These are phyloP conservation scores for Yamadazyma kitorensis DNA, from an alignment of 805 yeast genomes.

Conservation along the genomic window DNA sequence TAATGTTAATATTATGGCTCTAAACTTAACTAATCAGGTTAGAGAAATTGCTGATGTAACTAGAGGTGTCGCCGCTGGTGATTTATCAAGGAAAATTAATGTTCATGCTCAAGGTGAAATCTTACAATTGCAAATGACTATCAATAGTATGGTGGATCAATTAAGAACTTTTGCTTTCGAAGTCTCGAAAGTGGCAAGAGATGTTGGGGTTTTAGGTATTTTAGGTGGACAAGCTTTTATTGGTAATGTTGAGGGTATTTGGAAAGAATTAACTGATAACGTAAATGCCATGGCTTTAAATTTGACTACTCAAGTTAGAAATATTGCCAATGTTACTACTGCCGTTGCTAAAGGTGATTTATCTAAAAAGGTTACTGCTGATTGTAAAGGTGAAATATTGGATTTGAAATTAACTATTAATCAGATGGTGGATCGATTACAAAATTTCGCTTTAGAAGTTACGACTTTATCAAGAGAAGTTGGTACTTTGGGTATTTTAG, in stretches of 20 bases:
- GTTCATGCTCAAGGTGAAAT: constrained; percentile 93
- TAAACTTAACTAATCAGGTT: constrained; percentile 65
- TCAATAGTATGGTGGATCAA: constrained; percentile 87
- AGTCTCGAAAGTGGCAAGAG: constrained; percentile 83
- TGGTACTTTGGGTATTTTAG: constrained; percentile 46
- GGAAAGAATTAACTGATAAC: constrained; percentile 85
- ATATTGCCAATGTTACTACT: constrained; percentile 83
- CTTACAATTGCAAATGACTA: constrained; percentile 78
- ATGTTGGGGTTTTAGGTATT: constrained; percentile 86
- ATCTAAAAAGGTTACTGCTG: constrained; percentile 80
- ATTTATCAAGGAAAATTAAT: constrained; percentile 74
- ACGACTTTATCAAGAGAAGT: constrained; percentile 47
- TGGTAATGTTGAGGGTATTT: constrained; percentile 77
- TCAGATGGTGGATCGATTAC: constrained; percentile 52
- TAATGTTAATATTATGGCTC: constrained; percentile 85
- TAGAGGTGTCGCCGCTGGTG: constrained; percentile 85
- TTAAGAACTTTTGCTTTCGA: constrained; percentile 80
- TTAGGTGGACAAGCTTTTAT: constrained; percentile 86
- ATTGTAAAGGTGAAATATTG: constrained; percentile 64
- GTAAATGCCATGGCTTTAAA: constrained; percentile 89
- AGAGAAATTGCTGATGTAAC: constrained; percentile 89
- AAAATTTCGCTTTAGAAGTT: constrained; percentile 45
- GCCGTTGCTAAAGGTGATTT: constrained; percentile 85
- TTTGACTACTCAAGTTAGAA: constrained; percentile 83
- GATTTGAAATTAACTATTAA: constrained; percentile 47